phyloP scores from a whole-genome alignment of 805 yeast genomes.

The Wickerhamomyces canadensis region DNA sequence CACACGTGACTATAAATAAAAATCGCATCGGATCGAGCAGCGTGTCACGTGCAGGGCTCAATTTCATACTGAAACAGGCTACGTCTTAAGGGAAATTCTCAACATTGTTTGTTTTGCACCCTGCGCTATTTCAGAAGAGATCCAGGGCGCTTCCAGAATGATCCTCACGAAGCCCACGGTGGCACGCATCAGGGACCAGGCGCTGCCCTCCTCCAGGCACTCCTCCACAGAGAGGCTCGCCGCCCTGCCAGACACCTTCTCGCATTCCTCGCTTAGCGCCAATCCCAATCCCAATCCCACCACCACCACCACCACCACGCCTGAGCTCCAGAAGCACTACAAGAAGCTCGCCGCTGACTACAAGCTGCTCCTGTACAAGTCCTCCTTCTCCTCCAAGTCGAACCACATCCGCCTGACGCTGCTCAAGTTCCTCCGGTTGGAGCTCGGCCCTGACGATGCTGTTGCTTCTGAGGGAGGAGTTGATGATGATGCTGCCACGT shows the following conservation, averaged over 20 bases:
- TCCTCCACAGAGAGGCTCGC: constrained; percentile 1
- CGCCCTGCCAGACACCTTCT: background rate
- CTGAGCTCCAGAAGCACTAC: background rate
- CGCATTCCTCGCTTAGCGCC: background rate
- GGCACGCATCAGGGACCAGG: background rate
- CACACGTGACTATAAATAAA: too few relatives aligned
- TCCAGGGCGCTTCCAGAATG: background rate
- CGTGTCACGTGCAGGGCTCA: too few relatives aligned
- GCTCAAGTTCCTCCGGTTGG: constrained; percentile 10
- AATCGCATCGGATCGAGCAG: too few relatives aligned
- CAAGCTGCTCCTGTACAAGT: constrained; percentile 6
- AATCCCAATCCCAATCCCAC: background rate
- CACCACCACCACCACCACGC: background rate
- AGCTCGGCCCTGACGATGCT: background rate
- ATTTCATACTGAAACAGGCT: too few relatives aligned
- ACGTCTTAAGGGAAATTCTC: too few relatives aligned
- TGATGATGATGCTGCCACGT: background rate
- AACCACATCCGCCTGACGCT: constrained; percentile 12
- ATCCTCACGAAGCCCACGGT: background rate
- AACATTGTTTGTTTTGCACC: too few relatives aligned
- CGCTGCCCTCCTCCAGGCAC: background rate
- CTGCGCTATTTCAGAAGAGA: too few relatives aligned
- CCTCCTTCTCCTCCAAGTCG: constrained; percentile 4
- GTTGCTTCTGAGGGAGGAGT: too few relatives aligned
- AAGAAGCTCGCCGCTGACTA: background rate